Conservation (phyloP, 306 rosid species). For the Trichosanthes cucumerina region DNA sequence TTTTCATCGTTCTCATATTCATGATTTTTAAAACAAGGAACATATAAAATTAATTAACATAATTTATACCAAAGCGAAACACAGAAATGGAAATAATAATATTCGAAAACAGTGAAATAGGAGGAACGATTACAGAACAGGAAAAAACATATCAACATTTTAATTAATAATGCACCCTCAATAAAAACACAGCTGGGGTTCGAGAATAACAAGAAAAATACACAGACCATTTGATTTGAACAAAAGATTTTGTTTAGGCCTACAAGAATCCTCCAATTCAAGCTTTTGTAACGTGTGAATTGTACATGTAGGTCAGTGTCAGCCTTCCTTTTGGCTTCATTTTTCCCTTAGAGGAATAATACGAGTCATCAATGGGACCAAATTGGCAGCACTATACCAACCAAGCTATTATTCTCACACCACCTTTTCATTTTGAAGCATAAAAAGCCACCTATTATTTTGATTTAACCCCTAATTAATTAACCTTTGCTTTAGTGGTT, state of each 20-base stretch:
- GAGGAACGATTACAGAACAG: background rate
- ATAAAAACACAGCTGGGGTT: background rate
- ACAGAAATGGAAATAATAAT: background rate
- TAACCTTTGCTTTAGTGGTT: constrained; percentile 13
- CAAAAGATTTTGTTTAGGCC: background rate
- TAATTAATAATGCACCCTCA: background rate
- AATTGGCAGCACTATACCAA: background rate
- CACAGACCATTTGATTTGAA: background rate
- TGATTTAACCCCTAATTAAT: constrained; percentile 22
- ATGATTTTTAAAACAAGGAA: background rate
- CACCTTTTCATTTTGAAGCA: background rate
- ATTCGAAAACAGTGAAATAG: background rate
- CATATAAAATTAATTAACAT: no score
- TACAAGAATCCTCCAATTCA: background rate
- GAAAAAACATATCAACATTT: background rate
- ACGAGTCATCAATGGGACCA: constrained; percentile 1
- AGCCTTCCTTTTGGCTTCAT: background rate
- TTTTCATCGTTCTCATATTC: background rate
- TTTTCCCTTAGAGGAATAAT: background rate
- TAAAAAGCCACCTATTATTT: background rate
- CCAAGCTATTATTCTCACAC: background rate
- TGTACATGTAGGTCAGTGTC: background rate
- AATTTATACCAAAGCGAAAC: background rate
- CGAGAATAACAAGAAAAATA: background rate
- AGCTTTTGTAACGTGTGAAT: background rate